Evolutionary conservation across 805 yeast species (phyloP).

Genomic region (Wickerhamiella sorbophila): DNA sequence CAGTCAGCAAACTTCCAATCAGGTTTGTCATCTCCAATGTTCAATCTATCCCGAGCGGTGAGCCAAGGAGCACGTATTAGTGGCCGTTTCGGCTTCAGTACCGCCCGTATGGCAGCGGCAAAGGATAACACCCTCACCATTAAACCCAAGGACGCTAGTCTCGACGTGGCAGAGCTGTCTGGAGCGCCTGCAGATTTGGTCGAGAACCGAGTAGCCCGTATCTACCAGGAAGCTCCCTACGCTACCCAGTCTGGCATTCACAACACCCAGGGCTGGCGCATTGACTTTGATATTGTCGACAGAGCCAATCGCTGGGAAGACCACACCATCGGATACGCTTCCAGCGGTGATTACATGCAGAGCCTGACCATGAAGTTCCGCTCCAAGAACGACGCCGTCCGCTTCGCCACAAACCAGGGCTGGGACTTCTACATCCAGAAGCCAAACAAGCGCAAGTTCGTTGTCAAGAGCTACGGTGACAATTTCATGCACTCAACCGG

Average conservation of each 20-base stretch:
- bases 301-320: conserved; percentile 81
- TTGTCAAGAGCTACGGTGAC: conserved; percentile 57
- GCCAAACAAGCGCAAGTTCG: conserved; percentile 60
- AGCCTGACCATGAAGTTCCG: conserved; percentile 63
- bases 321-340: conserved; percentile 75
- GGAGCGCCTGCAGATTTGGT: conserved; percentile 64
- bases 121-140: conserved; percentile 10
- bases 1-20: not conserved
- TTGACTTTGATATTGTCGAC: conserved; percentile 72
- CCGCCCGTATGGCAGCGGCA: not conserved
- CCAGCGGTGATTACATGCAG: conserved; percentile 65
- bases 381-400: conserved; percentile 59
- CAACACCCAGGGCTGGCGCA: conserved; percentile 41
- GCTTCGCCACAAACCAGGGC: conserved; percentile 71
- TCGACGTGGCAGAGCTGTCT: conserved; percentile 8
- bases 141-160: conserved; percentile 10
- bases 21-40: not conserved
- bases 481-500: conserved; percentile 59
- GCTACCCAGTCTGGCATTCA: conserved; percentile 63
- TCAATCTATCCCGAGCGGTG: not conserved
- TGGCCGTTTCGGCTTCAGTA: not conserved
- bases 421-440: conserved; percentile 76
- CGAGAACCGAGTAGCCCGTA: conserved; percentile 54
- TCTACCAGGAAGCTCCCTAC: conserved; percentile 59
- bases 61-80: not conserved